phyloP scores from a whole-genome alignment of 371 early-diverging fungal genomes.

The Apophysomyces variabilis region DNA sequence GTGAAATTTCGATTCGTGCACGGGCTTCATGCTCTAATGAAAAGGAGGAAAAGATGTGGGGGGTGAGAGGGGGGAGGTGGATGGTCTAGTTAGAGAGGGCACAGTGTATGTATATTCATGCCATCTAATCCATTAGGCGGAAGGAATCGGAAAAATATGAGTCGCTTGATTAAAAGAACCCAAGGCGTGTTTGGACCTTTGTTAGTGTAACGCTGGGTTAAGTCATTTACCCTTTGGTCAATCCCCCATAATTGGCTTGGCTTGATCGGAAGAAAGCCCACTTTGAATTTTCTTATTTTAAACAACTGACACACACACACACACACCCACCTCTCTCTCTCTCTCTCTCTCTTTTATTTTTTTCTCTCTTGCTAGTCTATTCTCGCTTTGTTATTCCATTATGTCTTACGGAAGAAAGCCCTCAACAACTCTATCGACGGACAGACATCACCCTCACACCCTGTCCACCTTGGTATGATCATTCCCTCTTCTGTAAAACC shows the following conservation, averaged over 20 bases:
- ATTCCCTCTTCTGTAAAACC: not conserved
- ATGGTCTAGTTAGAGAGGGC: not conserved
- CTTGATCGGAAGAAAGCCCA: conserved; percentile 6
- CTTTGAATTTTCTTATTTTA: conserved; percentile 1
- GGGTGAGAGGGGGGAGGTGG: not conserved
- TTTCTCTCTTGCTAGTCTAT: not conserved
- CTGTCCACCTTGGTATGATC: conserved; percentile 61
- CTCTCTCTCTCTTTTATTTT: conserved; percentile 7
- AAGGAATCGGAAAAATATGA: conserved; percentile 6
- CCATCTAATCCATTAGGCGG: not conserved
- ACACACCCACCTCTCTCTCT: no score
- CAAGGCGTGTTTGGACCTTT: not conserved
- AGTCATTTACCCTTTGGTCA: not conserved
- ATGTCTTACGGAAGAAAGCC: conserved; percentile 44
- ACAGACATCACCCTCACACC: conserved; percentile 62
- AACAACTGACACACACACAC: not conserved
- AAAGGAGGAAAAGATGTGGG: not conserved
- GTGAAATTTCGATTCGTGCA: not conserved
- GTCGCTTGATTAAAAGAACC: not conserved
- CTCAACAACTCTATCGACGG: conserved; percentile 34
- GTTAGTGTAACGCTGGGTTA: not conserved
- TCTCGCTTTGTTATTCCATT: no score
- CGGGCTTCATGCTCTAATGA: no score
- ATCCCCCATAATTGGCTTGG: conserved; percentile 4
- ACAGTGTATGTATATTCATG: not conserved